Evolutionary conservation across 2,329 filamentous ascomycete genomes (phyloP).

Genomic region (Exophiala bonariae): DNA sequence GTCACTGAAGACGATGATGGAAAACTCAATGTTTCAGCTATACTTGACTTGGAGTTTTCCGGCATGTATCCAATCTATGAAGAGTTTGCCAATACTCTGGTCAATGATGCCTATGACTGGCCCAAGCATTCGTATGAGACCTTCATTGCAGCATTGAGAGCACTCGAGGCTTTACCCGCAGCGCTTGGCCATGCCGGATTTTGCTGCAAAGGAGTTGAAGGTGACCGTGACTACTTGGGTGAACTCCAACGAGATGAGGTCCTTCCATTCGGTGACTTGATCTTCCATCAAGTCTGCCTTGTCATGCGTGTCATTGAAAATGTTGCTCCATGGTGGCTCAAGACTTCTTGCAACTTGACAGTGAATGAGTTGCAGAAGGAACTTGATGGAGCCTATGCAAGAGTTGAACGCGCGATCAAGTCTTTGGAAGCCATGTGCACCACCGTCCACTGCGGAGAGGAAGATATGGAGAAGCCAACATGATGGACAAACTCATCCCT

Average conservation of each 20-base stretch:
- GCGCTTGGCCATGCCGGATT: conserved; percentile 2
- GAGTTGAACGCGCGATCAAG: conserved; percentile 11
- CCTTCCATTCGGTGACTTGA: conserved; percentile 14
- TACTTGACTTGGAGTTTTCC: conserved; percentile 36
- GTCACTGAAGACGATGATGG: conserved; percentile 20
- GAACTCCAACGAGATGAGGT: conserved; percentile 3
- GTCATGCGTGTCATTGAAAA: conserved; percentile 19
- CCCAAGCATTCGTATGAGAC: conserved; percentile 10
- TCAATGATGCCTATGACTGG: conserved; percentile 23
- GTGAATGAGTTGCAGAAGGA: conserved; percentile 9
- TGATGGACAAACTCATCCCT: no score
- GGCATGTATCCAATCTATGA: conserved; percentile 33
- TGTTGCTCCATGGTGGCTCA: conserved; percentile 24
- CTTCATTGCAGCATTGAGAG: conserved; percentile 15
- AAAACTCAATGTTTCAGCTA: conserved; percentile 22
- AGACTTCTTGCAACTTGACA: conserved; percentile 10
- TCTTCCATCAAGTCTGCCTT: conserved; percentile 18
- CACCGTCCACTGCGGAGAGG: no score
- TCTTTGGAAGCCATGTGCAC: conserved; percentile 10
- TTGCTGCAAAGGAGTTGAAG: not conserved
- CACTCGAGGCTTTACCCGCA: conserved; percentile 13
- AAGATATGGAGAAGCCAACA: no score
- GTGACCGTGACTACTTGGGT: not conserved
- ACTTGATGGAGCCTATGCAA: conserved; percentile 8
- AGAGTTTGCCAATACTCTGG: conserved; percentile 28